These are phyloP conservation scores for Ogataea pini DNA, from an alignment of 805 yeast genomes.

Conservation along the genomic window DNA sequence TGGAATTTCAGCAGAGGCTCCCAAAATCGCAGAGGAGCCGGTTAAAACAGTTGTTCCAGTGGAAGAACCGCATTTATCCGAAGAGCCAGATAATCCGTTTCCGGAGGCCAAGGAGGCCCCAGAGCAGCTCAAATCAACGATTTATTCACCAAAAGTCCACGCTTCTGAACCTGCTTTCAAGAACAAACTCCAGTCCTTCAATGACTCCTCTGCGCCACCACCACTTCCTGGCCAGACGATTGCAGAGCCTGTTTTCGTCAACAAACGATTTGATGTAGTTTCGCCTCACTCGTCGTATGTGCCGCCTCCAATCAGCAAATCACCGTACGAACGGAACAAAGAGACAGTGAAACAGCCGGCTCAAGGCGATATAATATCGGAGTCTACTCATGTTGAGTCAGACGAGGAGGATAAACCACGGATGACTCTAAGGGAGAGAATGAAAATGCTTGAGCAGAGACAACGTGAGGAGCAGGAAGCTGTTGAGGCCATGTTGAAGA, in stretches of 20 bases:
- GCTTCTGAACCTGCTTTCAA: constrained; percentile 35
- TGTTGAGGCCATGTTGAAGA: constrained; percentile 59
- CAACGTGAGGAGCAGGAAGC: constrained; percentile 76
- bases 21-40: too few relatives aligned
- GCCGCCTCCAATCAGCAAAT: constrained; percentile 40
- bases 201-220: constrained; percentile 41
- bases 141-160: neutral
- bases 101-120: too few relatives aligned
- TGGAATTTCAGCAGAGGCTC: constrained; percentile 2
- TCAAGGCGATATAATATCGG: constrained; percentile 27
- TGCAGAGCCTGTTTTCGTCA: constrained; percentile 44
- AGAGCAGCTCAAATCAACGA: neutral
- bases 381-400: constrained; percentile 29
- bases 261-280: constrained; percentile 55
- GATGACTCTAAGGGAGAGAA: constrained; percentile 82
- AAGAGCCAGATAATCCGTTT: constrained; percentile 5
- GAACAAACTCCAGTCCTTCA: constrained; percentile 52
- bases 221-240: constrained; percentile 37
- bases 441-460: constrained; percentile 76
- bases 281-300: constrained; percentile 62
- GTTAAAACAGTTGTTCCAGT: constrained; percentile 8
- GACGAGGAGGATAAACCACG: constrained; percentile 66
- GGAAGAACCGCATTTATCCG: neutral
- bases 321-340: constrained; percentile 20
- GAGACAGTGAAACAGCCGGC: constrained; percentile 5